Base-by-base conservation (phyloP, 2,329 filamentous ascomycete species). In the Alternaria alternata region DNA sequence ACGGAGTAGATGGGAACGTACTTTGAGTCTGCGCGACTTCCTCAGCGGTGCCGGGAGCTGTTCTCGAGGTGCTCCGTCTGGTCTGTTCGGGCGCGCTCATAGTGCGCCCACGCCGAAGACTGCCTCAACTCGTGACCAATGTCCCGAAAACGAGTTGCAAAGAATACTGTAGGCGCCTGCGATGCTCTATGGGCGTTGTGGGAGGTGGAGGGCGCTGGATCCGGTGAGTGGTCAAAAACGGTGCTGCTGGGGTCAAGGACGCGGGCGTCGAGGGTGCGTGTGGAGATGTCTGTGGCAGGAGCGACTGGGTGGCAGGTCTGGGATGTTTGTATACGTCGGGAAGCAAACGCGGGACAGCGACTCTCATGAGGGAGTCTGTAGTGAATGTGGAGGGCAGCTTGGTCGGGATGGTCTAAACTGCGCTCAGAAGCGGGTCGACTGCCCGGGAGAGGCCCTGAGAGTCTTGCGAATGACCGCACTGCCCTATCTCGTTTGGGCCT, bases 31-130 rank as follows among this genome's bases (percentile, higher is more conserved):
- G 60, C 52, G 65, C 57, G 62, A 61, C 54, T 57, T 70, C 57
- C 56, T 57, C 58, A 59, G 60, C 60, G 54, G 66, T 58, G 58
- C 72, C 66, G 59, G 71, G 69, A 62, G 73, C 74, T 32, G 71
- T 67, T 66, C 71, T 75, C 48, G 75, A 76, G 64, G 72, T 74
- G 70, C 75, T 78, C 71, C 71, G 75, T 69, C 69, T 73, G 58
- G 69, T 71, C 68, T 74, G 70, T 64, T 65, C 69, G 62, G 70
- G 70, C 73, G 75, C 77, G 75, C 75, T 79, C 78, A 80, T 79
- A 49, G 68, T 78, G 77, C 76, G 77, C 77, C 71, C 71, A 67
- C 58, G 74, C 69, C 66, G 59, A 56, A 71, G 59, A 48, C 58
- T 62, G 65, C 46, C 65, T 73, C 73, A 69, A 65, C 61, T 68